Evolutionary conservation across 2,329 filamentous ascomycete genomes (phyloP), one percentile per base, ranked within the genome.

Genomic region (Fusarium sp.): DNA sequence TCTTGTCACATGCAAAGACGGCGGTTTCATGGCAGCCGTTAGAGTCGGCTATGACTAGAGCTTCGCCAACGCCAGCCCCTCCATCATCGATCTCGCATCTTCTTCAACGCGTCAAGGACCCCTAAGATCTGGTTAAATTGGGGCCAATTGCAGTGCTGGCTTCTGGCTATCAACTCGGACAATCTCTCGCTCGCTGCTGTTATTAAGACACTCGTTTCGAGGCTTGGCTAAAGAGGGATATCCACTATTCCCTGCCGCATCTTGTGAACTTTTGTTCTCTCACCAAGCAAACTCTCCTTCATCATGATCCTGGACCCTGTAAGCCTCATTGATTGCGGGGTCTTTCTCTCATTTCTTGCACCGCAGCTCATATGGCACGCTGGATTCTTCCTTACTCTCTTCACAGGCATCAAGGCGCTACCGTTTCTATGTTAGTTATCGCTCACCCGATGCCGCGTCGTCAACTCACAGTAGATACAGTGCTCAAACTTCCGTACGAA

Each of bases 291-390:
- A 61, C 42, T n/a, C 33, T 50, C 29, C 37, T 38, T 45, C 53
- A 77, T 57, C 61, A 93, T 93, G 89, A 88, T 92, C 57, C 80
- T 95, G 37, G 84, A 85, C 32, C 87, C 89, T 53, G 85, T 95
- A 39, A 91, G 88, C 7, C 89, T 89, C 74, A 73, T 92, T 25
- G 92, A 95, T 77, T 93, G 90, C 77, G 53, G 89, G 27, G 85
- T 88, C 54, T 95, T 93, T 70, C 82, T 90, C 44, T 47, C 88
- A 37, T 88, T 91, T 68, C 82, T 94, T 13, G 78, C 86, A 4
- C 90, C 89, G 4, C 89, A 93, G 74, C 78, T 95, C 33, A 77
- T 94, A 31, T 76, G 88, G 61, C 84, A 88, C 53, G 87, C 88
- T 58, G 89, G 90, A 25, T 69, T 91, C 14, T 75, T 87, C 52